Conservation (phyloP, 202 grass and related monocot species). For the Cymbopogon flexuosus region DNA sequence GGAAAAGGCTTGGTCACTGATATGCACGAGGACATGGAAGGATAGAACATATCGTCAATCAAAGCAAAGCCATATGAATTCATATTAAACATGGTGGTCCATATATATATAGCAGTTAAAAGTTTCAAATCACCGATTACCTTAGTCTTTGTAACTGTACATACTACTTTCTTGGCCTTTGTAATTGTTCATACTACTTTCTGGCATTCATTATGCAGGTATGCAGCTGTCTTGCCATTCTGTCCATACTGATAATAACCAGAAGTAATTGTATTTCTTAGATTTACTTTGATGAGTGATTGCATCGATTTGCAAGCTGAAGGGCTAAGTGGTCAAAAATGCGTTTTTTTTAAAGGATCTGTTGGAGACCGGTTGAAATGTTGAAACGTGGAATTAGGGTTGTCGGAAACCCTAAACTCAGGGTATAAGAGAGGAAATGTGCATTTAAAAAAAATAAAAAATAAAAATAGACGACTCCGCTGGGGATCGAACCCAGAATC, state of each 20-base stretch:
- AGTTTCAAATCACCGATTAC: not conserved
- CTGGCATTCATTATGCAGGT: not conserved
- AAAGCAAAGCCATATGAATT: not conserved
- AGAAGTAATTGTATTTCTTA: not conserved
- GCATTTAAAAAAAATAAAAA: not conserved
- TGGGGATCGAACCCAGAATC: conserved; percentile 96
- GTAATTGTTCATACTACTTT: not conserved
- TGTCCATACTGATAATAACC: not conserved
- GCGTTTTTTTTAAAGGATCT: not conserved
- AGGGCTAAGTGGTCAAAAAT: not conserved
- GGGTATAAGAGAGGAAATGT: not conserved
- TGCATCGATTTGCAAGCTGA: not conserved
- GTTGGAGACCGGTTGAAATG: not conserved
- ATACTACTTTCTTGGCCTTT: not conserved
- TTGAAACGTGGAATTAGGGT: not conserved
- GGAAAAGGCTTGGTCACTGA: not conserved
- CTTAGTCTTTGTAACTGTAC: not conserved
- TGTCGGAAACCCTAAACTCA: not conserved
- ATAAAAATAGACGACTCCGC: not conserved
- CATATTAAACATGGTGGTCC: not conserved
- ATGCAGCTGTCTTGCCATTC: not conserved
- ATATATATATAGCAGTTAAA: not conserved
- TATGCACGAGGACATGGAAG: not conserved
- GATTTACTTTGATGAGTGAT: not conserved
- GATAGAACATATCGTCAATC: not conserved